Percentiles rank a stretch among this genome's conserved stretches.
Evolutionary conservation across 225 moss, liverwort and hornwort genomes (phyloP).

Genomic region (Sphagnum contortum): DNA sequence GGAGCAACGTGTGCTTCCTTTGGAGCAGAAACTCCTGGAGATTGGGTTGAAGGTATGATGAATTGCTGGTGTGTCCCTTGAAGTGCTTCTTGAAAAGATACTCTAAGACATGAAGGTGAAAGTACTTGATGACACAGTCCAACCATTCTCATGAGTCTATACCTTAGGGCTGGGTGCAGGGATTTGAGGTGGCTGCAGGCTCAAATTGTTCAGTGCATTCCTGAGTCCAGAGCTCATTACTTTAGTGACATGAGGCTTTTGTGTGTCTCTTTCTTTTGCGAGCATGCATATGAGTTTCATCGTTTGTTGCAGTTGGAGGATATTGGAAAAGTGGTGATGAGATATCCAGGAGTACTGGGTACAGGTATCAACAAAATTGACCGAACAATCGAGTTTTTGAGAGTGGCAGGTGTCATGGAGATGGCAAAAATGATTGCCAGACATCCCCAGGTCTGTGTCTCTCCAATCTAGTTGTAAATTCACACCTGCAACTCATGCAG

Average conservation of each 20-base stretch:
- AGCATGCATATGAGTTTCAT: no score
- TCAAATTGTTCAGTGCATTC: no score
- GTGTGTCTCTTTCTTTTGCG: no score
- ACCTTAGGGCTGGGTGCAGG: no score
- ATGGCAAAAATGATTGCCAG: slow-evolving; percentile 33
- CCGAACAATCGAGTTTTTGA: slow-evolving; percentile 26
- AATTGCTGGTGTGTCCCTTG: neutral
- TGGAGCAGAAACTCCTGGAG: slow-evolving; percentile 53
- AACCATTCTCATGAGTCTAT: no score
- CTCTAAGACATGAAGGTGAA: neutral
- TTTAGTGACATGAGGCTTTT: no score
- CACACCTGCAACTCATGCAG: neutral
- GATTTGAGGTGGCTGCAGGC: no score
- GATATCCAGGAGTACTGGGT: slow-evolving; percentile 35
- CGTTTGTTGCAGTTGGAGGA: slow-evolving; percentile 21
- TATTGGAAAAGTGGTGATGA: slow-evolving; percentile 37
- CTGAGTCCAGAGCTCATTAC: no score
- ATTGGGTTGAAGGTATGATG: slow-evolving; percentile 57
- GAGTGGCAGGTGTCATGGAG: slow-evolving; percentile 32
- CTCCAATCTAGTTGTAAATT: neutral
- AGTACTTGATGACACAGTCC: no score
- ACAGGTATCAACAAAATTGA: slow-evolving; percentile 41
- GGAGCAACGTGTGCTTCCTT: slow-evolving; percentile 48
- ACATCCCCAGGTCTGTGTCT: slow-evolving; percentile 24
- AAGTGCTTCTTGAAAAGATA: neutral